phyloP scores from a whole-genome alignment of 176 grass and related monocot genomes.

The Lolium multiflorum region DNA sequence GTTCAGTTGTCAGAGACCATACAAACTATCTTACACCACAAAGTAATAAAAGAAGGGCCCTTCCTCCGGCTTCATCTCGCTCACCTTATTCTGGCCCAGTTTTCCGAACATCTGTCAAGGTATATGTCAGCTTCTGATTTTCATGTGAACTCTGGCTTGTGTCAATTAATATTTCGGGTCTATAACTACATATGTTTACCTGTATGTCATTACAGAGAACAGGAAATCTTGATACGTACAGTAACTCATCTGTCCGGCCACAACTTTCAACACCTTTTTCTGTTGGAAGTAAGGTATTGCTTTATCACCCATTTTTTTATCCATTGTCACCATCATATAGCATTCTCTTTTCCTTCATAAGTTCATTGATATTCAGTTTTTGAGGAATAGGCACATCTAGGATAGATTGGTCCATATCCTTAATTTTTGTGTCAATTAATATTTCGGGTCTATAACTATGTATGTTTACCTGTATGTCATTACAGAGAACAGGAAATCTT shows the following conservation, averaged over 20 bases:
- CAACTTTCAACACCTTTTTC: constrained; percentile 50
- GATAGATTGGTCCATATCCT: background rate
- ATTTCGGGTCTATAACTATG: background rate
- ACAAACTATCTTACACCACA: constrained; percentile 59
- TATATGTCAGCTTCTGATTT: constrained; percentile 41
- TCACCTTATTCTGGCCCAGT: constrained; percentile 56
- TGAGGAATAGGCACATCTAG: constrained; percentile 10
- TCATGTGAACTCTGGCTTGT: constrained; percentile 8
- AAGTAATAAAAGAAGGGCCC: constrained; percentile 50
- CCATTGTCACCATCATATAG: constrained; percentile 27
- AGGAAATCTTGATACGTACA: constrained; percentile 25
- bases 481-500: constrained; percentile 35
- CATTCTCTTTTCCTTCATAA: constrained; percentile 38
- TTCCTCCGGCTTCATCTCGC: constrained; percentile 28
- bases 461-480: constrained; percentile 24
- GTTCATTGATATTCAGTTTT: constrained; percentile 8
- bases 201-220: constrained; percentile 33
- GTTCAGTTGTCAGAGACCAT: constrained; percentile 47
- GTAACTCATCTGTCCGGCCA: constrained; percentile 31
- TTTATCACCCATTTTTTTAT: constrained; percentile 11
- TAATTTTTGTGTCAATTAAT: background rate
- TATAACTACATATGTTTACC: constrained; percentile 33
- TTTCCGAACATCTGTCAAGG: constrained; percentile 54
- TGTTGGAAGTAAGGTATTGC: constrained; percentile 61
- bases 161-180: background rate